phyloP scores from a whole-genome alignment of 805 yeast species.

The Hanseniaspora osmophila region DNA sequence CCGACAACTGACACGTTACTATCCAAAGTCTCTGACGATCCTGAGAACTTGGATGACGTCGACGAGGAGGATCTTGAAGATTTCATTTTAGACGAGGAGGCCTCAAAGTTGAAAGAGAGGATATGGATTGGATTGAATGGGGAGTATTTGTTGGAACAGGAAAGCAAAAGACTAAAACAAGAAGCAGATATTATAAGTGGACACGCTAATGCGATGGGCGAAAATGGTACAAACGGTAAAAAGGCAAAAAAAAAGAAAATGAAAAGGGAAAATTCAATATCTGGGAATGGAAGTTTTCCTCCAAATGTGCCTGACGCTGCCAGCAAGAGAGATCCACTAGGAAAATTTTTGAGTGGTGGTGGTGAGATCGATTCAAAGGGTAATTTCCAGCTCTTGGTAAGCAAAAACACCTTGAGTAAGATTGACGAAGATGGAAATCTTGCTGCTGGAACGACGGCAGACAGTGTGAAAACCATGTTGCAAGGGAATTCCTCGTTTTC shows the following conservation, averaged over 20 bases:
- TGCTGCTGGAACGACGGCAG: slow-evolving; percentile 52
- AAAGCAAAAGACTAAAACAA: slow-evolving; percentile 62
- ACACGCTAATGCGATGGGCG: slow-evolving; percentile 44
- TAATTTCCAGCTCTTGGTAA: slow-evolving; percentile 9
- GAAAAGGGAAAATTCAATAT: slow-evolving; percentile 4
- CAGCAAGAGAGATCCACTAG: not conserved
- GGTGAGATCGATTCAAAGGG: slow-evolving; percentile 23
- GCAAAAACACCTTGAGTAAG: not conserved
- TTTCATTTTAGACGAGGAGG: slow-evolving; percentile 52
- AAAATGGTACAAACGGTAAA: slow-evolving; percentile 10
- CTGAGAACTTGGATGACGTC: slow-evolving; percentile 53
- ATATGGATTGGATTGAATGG: slow-evolving; percentile 86
- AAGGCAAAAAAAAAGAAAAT: slow-evolving; percentile 11
- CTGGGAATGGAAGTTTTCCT: not conserved
- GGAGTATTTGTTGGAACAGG: slow-evolving; percentile 75
- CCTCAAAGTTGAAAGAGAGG: slow-evolving; percentile 57
- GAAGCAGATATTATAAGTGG: slow-evolving; percentile 86
- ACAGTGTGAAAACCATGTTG: slow-evolving; percentile 64
- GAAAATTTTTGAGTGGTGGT: slow-evolving; percentile 8
- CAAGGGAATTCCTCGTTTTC: slow-evolving; percentile 57
- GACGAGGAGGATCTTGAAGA: slow-evolving; percentile 70
- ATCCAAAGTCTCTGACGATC: slow-evolving; percentile 41
- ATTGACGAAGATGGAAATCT: slow-evolving; percentile 26
- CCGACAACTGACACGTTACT: slow-evolving; percentile 48
- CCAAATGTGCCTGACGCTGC: not conserved